Evolutionary conservation across 2,329 filamentous ascomycete genomes (phyloP), one percentile per base, ranked within the genome.

Genomic region (Metarhizium album): DNA sequence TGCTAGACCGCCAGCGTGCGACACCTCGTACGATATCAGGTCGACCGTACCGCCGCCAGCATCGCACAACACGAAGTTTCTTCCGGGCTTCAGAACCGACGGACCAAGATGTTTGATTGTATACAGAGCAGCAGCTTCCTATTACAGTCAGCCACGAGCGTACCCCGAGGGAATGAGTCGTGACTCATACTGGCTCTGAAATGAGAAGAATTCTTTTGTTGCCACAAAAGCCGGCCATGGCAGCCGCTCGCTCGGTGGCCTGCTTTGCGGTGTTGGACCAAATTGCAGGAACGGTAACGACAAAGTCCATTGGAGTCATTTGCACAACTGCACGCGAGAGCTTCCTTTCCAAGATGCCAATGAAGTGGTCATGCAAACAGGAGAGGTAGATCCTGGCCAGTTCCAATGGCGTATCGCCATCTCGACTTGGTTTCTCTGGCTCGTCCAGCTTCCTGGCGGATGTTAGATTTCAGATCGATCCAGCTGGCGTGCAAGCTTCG

Each of bases 201-300:
- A 77, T 68, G 11, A 78, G 65, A 45, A 69, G 65, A 8, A 76
- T 73, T 5, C 67, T 64, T 22, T 71, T 65, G 16, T 64, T 66
- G 37, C 69, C 64, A 50, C 66, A 68, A 46, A 69, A 69, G 6
- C 67, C 67, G 11, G 67, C 67, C 57, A 67, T 64, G 24, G 66
- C 65, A 24, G 67, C 67, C 1, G 67, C 67, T 29, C 65, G 58
- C 52, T 69, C 66, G 9, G 75, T 80, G 35, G 70, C 70, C 42
- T 75, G 67, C 48, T 76, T 79, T 29, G 77, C 75, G 4, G 66
- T 65, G 43, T 79, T 75, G 37, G 72, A 76, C 78, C 78, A 82
- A 7, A 82, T 76, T 4, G 78, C 77, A 0, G 78, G 78, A 0
- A 81, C 76, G 0, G 78, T 79, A 20, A 81, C 63, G 43, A 80